A percentile compares a stretch with the other conserved stretches of the same genome.
Evolutionary conservation across 495 filamentous ascomycete species (phyloP).

Genomic region (Letharia columbiana): DNA sequence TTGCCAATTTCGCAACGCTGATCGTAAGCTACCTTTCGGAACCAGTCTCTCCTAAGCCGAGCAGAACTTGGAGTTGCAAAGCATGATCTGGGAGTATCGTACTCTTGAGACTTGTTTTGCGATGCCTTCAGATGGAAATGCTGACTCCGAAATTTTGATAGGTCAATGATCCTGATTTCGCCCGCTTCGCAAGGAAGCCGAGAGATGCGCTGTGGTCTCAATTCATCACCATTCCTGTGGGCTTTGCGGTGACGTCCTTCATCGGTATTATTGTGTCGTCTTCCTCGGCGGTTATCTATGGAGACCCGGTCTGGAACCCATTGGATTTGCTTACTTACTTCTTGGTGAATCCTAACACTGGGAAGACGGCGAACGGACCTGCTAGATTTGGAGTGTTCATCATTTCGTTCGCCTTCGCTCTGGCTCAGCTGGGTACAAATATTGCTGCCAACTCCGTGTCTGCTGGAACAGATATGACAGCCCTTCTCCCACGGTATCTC

Average conservation of each 20-base stretch:
- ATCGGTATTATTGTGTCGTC: slow-evolving; percentile 93
- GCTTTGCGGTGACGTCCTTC: slow-evolving; percentile 83
- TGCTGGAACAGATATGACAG: slow-evolving; percentile 85
- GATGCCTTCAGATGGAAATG: not conserved
- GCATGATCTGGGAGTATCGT: not conserved
- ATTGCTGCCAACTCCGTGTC: slow-evolving; percentile 89
- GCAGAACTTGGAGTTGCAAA: not conserved
- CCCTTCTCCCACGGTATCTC: slow-evolving; percentile 75
- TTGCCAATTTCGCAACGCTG: slow-evolving; percentile 88
- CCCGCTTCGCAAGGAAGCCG: slow-evolving; percentile 75
- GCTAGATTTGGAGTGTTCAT: slow-evolving; percentile 86
- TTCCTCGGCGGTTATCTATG: slow-evolving; percentile 68
- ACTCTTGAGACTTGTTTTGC: not conserved
- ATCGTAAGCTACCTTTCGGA: slow-evolving; percentile 43
- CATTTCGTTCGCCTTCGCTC: slow-evolving; percentile 69
- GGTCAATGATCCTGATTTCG: slow-evolving; percentile 79
- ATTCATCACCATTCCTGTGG: slow-evolving; percentile 73
- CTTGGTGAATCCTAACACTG: slow-evolving; percentile 33
- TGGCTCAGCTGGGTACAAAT: slow-evolving; percentile 88
- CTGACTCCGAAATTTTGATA: slow-evolving; percentile 4
- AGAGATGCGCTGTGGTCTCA: slow-evolving; percentile 84
- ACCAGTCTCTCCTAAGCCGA: not conserved
- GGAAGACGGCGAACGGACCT: slow-evolving; percentile 55
- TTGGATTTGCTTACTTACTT: slow-evolving; percentile 67
- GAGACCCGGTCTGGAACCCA: slow-evolving; percentile 77